These are phyloP conservation scores for Lycium barbarum DNA, from an alignment of 257 asterid genomes.

Conservation along the genomic window DNA sequence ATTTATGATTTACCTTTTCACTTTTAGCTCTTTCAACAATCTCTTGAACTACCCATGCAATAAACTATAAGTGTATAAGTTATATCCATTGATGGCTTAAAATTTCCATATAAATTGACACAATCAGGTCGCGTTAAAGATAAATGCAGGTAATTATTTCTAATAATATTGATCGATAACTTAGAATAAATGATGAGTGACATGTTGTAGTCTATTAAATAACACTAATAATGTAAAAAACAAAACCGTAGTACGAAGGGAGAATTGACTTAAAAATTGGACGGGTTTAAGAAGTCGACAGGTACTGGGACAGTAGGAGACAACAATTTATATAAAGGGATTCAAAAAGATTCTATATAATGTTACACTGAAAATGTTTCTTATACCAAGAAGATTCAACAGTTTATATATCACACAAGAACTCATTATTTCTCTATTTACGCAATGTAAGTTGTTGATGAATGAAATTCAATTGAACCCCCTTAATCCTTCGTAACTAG, in stretches of 20 bases:
- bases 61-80: neutral
- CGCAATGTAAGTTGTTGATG: neutral
- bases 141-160: no score
- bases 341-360: neutral
- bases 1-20: constrained; percentile 46
- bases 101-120: neutral
- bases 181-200: no score
- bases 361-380: neutral
- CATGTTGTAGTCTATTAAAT: neutral
- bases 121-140: neutral
- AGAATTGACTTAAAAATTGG: neutral
- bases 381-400: neutral
- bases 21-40: constrained; percentile 2
- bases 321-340: neutral
- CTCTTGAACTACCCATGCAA: neutral
- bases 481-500: neutral
- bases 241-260: neutral
- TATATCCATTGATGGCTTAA: neutral
- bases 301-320: no score
- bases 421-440: neutral
- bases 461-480: neutral
- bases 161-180: no score
- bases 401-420: neutral
- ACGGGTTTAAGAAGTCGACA: neutral
- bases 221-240: neutral